A percentile compares a stretch with the other conserved stretches of the same genome.
Conservation (phyloP, 805 yeast genomes). For the Spencermartinsiella europaea region DNA sequence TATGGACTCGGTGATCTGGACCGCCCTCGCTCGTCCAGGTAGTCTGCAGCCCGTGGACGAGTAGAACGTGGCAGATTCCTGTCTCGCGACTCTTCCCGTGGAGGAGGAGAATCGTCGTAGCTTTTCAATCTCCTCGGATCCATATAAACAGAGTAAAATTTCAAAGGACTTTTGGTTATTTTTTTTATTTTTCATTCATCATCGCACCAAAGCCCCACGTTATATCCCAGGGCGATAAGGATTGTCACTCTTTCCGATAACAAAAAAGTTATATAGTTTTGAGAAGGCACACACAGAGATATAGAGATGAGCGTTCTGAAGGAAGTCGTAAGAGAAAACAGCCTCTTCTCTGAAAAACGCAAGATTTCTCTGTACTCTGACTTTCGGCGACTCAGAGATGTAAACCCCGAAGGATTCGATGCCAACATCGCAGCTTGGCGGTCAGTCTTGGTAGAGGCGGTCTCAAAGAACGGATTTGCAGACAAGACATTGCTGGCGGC, state of each 20-base stretch:
- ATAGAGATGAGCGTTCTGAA: not conserved
- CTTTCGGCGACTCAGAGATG: slow-evolving; percentile 38
- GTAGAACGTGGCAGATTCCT: not conserved
- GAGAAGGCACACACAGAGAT: too few relatives aligned
- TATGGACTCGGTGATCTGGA: not conserved
- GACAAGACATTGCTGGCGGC: slow-evolving; percentile 27
- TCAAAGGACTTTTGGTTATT: too few relatives aligned
- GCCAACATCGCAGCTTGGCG: slow-evolving; percentile 49
- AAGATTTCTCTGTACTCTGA: slow-evolving; percentile 46
- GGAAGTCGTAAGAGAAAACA: slow-evolving; percentile 17
- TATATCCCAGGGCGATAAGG: too few relatives aligned
- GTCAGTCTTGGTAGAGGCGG: slow-evolving; percentile 30
- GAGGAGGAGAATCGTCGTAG: not conserved
- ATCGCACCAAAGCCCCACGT: too few relatives aligned
- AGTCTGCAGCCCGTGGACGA: not conserved
- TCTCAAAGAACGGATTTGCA: slow-evolving; percentile 24
- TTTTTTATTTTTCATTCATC: too few relatives aligned
- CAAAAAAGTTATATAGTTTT: too few relatives aligned
- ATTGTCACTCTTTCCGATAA: too few relatives aligned
- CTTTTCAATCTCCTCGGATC: not conserved
- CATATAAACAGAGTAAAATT: too few relatives aligned
- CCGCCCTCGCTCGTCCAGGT: not conserved
- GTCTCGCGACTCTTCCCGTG: not conserved
- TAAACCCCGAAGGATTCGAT: slow-evolving; percentile 44
- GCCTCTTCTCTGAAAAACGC: slow-evolving; percentile 37